phyloP scores from a whole-genome alignment of 2,329 filamentous ascomycete genomes.

The Cryoendolithus antarcticus region DNA sequence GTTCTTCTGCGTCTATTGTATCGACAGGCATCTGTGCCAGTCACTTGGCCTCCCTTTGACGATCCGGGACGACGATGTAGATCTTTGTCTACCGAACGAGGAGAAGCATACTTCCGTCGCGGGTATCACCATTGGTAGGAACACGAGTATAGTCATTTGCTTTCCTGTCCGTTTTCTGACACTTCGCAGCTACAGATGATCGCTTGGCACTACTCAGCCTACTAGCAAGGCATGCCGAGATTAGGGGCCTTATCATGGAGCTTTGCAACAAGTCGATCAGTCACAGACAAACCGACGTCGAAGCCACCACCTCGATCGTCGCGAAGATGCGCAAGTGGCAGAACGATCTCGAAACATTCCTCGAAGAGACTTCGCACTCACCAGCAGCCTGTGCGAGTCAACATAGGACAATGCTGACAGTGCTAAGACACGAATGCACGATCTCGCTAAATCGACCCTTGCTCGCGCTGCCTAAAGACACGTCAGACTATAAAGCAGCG shows the following conservation, averaged over 20 bases:
- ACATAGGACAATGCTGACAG: constrained; percentile 31
- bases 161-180: background rate
- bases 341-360: background rate
- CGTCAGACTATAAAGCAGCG: constrained; percentile 35
- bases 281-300: background rate
- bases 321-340: background rate
- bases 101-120: constrained; percentile 28
- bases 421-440: constrained; percentile 38
- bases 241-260: constrained; percentile 40
- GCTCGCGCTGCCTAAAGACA: constrained; percentile 33
- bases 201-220: constrained; percentile 7
- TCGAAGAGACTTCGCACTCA: background rate
- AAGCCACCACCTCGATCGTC: background rate
- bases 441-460: constrained; percentile 41
- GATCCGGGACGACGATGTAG: constrained; percentile 45
- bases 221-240: constrained; percentile 35
- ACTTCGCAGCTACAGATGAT: background rate
- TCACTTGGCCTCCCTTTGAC: constrained; percentile 43
- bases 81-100: constrained; percentile 42
- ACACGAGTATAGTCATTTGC: too few relatives aligned
- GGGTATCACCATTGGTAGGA: constrained; percentile 2
- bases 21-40: constrained; percentile 45
- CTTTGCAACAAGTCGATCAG: constrained; percentile 36
- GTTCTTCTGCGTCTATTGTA: constrained; percentile 46
- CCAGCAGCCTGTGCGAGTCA: constrained; percentile 10